Percentiles rank a stretch among this genome's conserved stretches.
These are phyloP conservation scores for Lagenaria siceraria DNA, from an alignment of 306 rosid genomes.

Conservation along the genomic window DNA sequence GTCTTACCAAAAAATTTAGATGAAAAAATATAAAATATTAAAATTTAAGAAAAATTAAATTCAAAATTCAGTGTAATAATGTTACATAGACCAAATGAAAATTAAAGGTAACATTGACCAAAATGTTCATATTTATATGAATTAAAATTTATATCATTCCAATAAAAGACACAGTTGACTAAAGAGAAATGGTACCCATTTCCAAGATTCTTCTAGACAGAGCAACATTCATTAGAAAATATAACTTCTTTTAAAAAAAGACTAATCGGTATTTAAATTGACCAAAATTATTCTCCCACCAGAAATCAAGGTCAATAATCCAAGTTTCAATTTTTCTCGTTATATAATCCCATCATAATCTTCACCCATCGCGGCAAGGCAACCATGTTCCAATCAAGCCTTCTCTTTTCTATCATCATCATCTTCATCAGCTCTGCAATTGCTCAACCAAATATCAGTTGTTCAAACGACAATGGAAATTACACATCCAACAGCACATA, in stretches of 20 bases:
- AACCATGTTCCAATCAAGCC: not conserved
- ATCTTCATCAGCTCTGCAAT: not conserved
- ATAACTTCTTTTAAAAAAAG: not conserved
- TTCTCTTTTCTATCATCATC: not conserved
- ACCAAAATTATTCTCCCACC: not conserved
- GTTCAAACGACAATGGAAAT: conserved; percentile 14
- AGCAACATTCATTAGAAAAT: not conserved
- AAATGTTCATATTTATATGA: too few species aligned
- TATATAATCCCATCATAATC: not conserved
- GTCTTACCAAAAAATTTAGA: too few species aligned
- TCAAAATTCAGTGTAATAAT: too few species aligned
- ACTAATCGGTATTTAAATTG: not conserved
- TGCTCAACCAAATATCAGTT: not conserved
- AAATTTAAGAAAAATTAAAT: too few species aligned
- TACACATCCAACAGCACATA: conserved; percentile 35
- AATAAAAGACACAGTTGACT: not conserved
- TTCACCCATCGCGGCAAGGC: not conserved
- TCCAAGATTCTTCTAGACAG: not conserved
- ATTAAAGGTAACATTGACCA: too few species aligned
- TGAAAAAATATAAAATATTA: too few species aligned
- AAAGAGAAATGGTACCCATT: not conserved
- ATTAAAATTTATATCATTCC: not conserved
- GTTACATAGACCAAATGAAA: too few species aligned
- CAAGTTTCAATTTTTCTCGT: not conserved
- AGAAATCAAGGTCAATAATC: not conserved